These are phyloP conservation scores for Talaromyces pinophilus DNA, from an alignment of 2,329 filamentous ascomycete genomes.

Conservation along the genomic window DNA sequence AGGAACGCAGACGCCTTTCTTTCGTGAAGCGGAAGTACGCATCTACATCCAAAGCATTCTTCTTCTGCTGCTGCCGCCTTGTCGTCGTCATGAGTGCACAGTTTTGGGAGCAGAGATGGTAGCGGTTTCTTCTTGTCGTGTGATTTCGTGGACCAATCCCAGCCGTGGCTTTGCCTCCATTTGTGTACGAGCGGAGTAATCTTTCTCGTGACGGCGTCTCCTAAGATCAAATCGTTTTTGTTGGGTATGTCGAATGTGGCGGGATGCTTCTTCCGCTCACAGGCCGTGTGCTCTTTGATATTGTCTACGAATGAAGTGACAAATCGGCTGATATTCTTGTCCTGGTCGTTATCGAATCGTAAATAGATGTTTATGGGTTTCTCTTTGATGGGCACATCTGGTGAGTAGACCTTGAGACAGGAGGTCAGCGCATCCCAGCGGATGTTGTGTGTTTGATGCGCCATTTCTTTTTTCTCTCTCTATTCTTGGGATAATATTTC, in stretches of 20 bases:
- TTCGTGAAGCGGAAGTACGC: constrained; percentile 2
- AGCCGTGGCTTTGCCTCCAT: not conserved
- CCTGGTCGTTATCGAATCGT: not conserved
- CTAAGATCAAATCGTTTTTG: not conserved
- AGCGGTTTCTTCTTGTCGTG: not conserved
- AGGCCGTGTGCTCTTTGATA: constrained; percentile 9
- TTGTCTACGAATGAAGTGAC: not conserved
- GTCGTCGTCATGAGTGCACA: not conserved
- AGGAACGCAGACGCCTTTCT: constrained; percentile 1
- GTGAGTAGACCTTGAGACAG: not conserved
- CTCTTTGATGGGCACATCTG: not conserved
- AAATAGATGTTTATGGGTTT: constrained; percentile 4
- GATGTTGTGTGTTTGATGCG: constrained; percentile 17
- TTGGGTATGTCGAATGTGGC: not conserved
- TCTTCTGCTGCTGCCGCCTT: not conserved
- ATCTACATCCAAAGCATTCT: constrained; percentile 6
- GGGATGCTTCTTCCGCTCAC: constrained; percentile 12
- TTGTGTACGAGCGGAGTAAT: constrained; percentile 6
- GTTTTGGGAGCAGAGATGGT: not conserved
- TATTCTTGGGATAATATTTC: not conserved
- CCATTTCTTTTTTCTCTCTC: not conserved
- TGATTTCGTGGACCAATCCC: not conserved
- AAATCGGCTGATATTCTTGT: constrained; percentile 6
- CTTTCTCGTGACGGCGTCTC: not conserved
- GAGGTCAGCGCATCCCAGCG: constrained; percentile 2